Base-by-base conservation (phyloP, 805 yeast genomes). In the Candida jianshihensis region DNA sequence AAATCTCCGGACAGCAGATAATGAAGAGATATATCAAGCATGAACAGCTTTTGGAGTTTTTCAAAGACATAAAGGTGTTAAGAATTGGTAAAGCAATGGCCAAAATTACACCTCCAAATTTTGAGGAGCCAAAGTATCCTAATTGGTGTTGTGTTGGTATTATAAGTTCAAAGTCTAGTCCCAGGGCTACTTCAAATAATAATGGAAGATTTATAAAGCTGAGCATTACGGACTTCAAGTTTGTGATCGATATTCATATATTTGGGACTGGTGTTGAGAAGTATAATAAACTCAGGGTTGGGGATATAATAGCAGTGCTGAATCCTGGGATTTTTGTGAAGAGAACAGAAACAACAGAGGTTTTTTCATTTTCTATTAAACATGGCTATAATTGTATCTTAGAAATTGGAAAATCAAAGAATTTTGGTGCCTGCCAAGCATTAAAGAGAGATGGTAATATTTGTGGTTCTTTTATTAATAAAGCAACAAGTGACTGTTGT, bases 71-170 rank as follows among this genome's bases (percentile, higher is more conserved):
- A 41, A 76, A 78, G 44, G 53, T 80, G 1, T 57, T 84, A 31
- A 62, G 82, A 28, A 54, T 85, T 3, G 70, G 71, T 9, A 75
- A 78, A 44, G 54, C 82, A 3, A 67, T 75, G 46, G 81, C 86
- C 2, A 76, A 78, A 43, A 76, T 88, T 1, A 45, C 55, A 20
- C 81, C 92, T 2, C 92, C 95, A 0, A 64, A 73, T 16, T 88
- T 72, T 51, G 53, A 59, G 6, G 82, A 82, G 32, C 95, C 96
- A 0, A 59, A 61, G 24, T 79, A 80, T 48, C 59, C 81, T 4
- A 88, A 89, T 52, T 88, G 87, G 82, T 79, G 80, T n/a, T 70
- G 78, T 2, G 49, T 81, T n/a, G 97, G 95, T 1, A 66, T 84
- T 3, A 63, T 89, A 0, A 61, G 75, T 5, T 50, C 54, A 16